Evolutionary conservation across 176 grass and related monocot genomes (phyloP).

Genomic region (Ampelocalamus luodianensis): DNA sequence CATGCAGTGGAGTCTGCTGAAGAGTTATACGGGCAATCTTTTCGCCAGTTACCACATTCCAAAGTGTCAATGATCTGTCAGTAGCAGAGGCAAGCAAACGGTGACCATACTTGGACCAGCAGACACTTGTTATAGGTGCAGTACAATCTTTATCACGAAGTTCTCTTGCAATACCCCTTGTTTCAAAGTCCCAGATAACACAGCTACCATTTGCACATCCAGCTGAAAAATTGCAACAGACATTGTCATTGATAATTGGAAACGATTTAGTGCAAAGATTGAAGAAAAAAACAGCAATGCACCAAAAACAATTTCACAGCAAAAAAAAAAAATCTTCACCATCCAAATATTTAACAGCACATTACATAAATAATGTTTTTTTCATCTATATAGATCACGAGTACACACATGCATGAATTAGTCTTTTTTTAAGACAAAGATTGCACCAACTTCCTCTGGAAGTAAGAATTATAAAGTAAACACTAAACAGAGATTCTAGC

Average conservation of each 20-base stretch:
- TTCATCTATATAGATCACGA: background rate
- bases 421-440: background rate
- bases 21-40: slow-evolving; percentile 86
- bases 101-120: slow-evolving; percentile 91
- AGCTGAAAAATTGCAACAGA: slow-evolving; percentile 63
- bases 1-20: slow-evolving; percentile 93
- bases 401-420: background rate
- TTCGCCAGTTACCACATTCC: slow-evolving; percentile 79
- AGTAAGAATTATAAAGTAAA: slow-evolving; percentile 10
- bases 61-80: slow-evolving; percentile 90
- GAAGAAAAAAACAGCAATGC: slow-evolving; percentile 3
- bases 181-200: slow-evolving; percentile 99
- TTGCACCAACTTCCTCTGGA: slow-evolving; percentile 10
- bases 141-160: slow-evolving; percentile 85
- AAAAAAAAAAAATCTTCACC: background rate
- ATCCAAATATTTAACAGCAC: background rate
- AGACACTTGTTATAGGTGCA: slow-evolving; percentile 93
- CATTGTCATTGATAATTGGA: background rate
- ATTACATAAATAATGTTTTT: slow-evolving; percentile 30
- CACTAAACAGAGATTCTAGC: slow-evolving; percentile 10
- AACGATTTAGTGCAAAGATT: slow-evolving; percentile 15
- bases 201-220: slow-evolving; percentile 90
- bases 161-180: slow-evolving; percentile 88
- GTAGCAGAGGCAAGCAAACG: slow-evolving; percentile 96
- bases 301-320: slow-evolving; percentile 27